Evolutionary conservation across 2,329 filamentous ascomycete genomes (phyloP).

Genomic region (Mycosphaerella sp.): DNA sequence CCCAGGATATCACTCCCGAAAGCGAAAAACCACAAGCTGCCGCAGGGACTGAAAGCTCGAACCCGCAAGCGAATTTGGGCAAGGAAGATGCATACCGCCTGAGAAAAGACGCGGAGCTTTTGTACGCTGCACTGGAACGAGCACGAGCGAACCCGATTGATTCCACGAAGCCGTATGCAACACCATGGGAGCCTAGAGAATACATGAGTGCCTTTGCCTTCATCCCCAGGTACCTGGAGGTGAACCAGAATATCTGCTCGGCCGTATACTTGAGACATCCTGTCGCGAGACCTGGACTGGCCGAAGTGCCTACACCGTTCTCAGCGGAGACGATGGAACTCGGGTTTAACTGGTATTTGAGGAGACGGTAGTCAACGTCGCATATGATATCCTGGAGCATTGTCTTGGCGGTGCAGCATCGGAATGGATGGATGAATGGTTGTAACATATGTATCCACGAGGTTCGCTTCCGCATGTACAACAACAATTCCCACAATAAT

Average conservation of each 20-base stretch:
- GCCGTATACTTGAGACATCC: constrained; percentile 94
- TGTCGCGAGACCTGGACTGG: constrained; percentile 71
- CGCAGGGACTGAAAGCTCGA: constrained; percentile 18
- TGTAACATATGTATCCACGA: constrained; percentile 5
- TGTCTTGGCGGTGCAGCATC: constrained; percentile 4
- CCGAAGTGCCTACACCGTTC: constrained; percentile 75
- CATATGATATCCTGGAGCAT: neutral
- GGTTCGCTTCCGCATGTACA: neutral
- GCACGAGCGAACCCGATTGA: constrained; percentile 73
- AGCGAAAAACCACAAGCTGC: constrained; percentile 21
- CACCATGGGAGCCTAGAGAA: constrained; percentile 79
- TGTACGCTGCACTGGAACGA: constrained; percentile 53
- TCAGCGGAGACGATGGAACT: constrained; percentile 62
- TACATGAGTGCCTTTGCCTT: constrained; percentile 93
- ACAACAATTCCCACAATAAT: neutral
- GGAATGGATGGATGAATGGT: neutral
- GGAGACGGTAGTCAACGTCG: constrained; percentile 56
- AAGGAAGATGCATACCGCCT: constrained; percentile 44
- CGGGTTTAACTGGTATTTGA: constrained; percentile 91
- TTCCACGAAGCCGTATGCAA: constrained; percentile 72
- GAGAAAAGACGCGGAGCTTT: constrained; percentile 52
- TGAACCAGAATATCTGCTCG: constrained; percentile 94
- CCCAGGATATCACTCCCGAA: constrained; percentile 31
- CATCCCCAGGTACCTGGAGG: constrained; percentile 90
- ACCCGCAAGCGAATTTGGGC: constrained; percentile 29